A percentile compares a stretch with the other conserved stretches of the same genome.
Conservation (phyloP, 768 basidiomycete species). For the Kwoniella sp. region DNA sequence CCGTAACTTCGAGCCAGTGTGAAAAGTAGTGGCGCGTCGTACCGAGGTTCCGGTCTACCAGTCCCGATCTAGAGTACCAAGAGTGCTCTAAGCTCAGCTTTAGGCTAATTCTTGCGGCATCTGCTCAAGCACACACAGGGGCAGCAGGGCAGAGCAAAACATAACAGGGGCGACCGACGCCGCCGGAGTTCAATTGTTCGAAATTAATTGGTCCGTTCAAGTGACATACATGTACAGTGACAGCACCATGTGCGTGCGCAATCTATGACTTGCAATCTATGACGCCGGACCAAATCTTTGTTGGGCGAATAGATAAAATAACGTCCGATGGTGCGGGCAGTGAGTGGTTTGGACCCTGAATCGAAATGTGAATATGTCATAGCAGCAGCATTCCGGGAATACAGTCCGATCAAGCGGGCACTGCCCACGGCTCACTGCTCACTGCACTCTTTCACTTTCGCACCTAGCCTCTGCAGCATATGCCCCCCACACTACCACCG, state of each 20-base stretch:
- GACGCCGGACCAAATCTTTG: too few relatives aligned
- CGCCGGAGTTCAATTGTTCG: background rate
- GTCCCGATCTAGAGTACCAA: background rate
- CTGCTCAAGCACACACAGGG: background rate
- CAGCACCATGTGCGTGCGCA: too few relatives aligned
- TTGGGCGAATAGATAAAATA: background rate
- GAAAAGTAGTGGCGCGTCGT: too few relatives aligned
- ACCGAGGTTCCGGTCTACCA: too few relatives aligned
- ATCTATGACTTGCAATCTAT: background rate
- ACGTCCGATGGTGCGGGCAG: background rate
- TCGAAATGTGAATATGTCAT: background rate
- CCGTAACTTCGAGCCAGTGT: too few relatives aligned
- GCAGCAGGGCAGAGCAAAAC: too few relatives aligned
- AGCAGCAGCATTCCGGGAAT: background rate
- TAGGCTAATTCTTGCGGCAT: constrained; percentile 1
- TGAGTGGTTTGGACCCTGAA: background rate
- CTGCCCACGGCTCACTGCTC: background rate
- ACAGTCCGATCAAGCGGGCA: background rate
- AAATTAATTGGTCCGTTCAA: constrained; percentile 1
- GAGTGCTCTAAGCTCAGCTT: too few relatives aligned
- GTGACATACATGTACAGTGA: too few relatives aligned
- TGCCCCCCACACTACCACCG: background rate
- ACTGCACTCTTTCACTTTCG: background rate
- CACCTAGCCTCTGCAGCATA: background rate
- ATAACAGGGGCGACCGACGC: too few relatives aligned